phyloP scores from a whole-genome alignment of 768 basidiomycete species.

The Porphyrellus cyaneotinctus region DNA sequence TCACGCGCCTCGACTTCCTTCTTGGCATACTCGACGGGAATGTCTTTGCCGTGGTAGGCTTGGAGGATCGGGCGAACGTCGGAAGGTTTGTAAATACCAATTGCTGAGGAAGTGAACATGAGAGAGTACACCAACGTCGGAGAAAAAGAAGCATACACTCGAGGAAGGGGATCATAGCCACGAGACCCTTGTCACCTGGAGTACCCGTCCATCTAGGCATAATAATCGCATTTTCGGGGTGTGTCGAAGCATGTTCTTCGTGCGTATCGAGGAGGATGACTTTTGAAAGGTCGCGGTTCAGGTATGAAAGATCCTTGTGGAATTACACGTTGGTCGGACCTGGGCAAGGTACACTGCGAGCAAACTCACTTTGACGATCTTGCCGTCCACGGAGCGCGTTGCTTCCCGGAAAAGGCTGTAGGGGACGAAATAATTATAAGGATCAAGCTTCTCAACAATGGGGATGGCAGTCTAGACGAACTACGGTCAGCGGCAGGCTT shows the following conservation, averaged over 20 bases:
- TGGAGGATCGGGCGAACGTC: constrained; percentile 88
- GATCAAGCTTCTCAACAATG: constrained; percentile 90
- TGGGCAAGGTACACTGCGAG: neutral
- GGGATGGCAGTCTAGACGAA: constrained; percentile 72
- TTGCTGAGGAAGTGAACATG: constrained; percentile 46
- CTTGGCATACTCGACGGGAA: constrained; percentile 85
- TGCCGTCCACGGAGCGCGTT: constrained; percentile 77
- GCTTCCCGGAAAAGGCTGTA: constrained; percentile 93
- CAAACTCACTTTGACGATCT: constrained; percentile 71
- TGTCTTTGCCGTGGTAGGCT: constrained; percentile 83
- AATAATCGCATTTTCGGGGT: constrained; percentile 87
- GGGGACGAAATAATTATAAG: constrained; percentile 83
- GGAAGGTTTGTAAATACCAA: constrained; percentile 83
- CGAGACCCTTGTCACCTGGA: constrained; percentile 62
- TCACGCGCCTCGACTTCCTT: constrained; percentile 81
- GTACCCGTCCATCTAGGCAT: constrained; percentile 86
- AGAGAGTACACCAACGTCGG: neutral
- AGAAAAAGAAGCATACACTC: constrained; percentile 57
- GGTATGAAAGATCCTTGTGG: constrained; percentile 79
- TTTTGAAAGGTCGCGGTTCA: constrained; percentile 91
- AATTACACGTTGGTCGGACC: neutral
- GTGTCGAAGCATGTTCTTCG: constrained; percentile 67
- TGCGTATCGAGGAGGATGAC: constrained; percentile 85
- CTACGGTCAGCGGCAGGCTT: neutral
- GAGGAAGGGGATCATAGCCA: constrained; percentile 92